Conservation (phyloP, 139 green algal species). For the Chloropicon primus region DNA sequence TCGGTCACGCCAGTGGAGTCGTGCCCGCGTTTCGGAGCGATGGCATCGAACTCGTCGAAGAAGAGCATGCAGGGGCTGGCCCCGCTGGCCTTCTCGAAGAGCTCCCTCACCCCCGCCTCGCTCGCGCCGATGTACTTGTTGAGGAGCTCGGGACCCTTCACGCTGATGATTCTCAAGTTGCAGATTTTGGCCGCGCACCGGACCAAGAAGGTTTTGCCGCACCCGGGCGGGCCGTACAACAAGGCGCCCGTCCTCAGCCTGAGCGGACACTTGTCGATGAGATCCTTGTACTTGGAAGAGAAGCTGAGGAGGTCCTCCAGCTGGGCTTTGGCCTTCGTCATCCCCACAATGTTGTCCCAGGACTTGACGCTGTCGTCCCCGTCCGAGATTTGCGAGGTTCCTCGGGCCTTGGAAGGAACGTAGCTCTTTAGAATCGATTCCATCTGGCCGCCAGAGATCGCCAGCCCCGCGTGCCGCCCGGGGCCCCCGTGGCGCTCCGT, state of each 20-base stretch:
- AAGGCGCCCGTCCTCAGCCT: slow-evolving; percentile 79
- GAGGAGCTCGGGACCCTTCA: slow-evolving; percentile 91
- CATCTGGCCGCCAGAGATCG: neutral
- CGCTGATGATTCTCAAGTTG: slow-evolving; percentile 46
- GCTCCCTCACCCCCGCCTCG: slow-evolving; percentile 76
- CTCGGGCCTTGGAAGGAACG: neutral
- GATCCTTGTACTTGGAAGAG: neutral
- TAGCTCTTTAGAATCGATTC: neutral
- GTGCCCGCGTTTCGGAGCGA: slow-evolving; percentile 79
- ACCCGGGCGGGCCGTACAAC: slow-evolving; percentile 91
- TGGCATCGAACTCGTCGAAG: slow-evolving; percentile 99
- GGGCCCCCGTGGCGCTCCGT: too few species aligned
- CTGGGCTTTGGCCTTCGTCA: neutral
- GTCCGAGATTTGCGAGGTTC: neutral
- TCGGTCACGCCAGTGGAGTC: slow-evolving; percentile 90
- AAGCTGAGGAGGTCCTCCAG: neutral
- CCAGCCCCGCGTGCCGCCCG: too few species aligned
- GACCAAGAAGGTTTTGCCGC: slow-evolving; percentile 90
- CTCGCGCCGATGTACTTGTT: slow-evolving; percentile 97
- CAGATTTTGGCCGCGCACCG: slow-evolving; percentile 54
- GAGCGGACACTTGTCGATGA: slow-evolving; percentile 57
- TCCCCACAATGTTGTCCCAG: neutral
- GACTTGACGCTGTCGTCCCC: neutral
- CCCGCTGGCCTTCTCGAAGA: slow-evolving; percentile 69
- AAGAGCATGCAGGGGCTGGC: slow-evolving; percentile 93